Evolutionary conservation across 108 stramenopile genomes (phyloP), one percentile per base, ranked within the genome.

Genomic region (Seminavis robusta): DNA sequence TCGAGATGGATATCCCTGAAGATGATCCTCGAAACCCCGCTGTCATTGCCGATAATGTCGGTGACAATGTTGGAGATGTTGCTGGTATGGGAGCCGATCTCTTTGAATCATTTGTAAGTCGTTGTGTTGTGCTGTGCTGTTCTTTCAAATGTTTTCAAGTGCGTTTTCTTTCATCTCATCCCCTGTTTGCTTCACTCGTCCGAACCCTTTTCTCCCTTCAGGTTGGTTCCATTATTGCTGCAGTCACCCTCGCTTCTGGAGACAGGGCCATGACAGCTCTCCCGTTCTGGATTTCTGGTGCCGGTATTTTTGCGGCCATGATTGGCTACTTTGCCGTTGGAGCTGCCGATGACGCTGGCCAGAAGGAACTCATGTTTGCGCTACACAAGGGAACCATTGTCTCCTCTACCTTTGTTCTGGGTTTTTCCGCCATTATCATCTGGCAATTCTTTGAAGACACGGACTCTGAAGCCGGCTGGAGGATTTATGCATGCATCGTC

Each of bases 1-100:
- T 97, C 29, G 94, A 95, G 69, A 79, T 87, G 77, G 91, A 86
- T 40, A 96, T 97, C 59, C 95, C 94, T 29, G 97, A 97, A 74
- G 97, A 97, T 62, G 97, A 97, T 71, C 94, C 94, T 21, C 79
- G 95, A 6, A 97, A 97, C 71, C 97, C 97, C 10, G 97, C 97
- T 49, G 90, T 91, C n/a, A 97, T 97, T 61, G 97, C 97, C n/a
- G 97, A 97, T 72, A 95, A 95, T 63, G 97, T 97, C 15, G 97
- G 97, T 4, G 97, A 97, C 80, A 97, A 95, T 73, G 97, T 97
- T n/a, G 97, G 97, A 31, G 97, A 97, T 69, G 88, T 94, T 21
- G 96, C 93, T 23, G 94, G 94, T 24, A 95, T 94, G 94, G 89
- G 92, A 36, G 96, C 96, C 19, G 96, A 97, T 70, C 67, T 97